phyloP scores from a whole-genome alignment of 257 asterid species.

The Jacaranda mimosifolia region DNA sequence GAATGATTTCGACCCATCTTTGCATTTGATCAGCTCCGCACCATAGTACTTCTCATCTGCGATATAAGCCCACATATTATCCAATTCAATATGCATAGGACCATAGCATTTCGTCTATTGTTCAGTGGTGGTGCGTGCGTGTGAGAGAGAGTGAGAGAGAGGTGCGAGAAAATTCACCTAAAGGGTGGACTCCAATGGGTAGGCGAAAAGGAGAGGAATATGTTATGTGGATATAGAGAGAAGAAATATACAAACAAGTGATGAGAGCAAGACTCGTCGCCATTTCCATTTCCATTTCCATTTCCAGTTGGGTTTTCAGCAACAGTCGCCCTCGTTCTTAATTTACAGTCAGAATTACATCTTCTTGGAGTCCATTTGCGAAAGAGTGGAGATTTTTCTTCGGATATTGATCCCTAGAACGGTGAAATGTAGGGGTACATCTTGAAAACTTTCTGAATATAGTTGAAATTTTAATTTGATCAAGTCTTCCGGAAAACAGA shows the following conservation, averaged over 20 bases:
- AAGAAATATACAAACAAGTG: conserved; percentile 35
- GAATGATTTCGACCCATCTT: conserved; percentile 82
- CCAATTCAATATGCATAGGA: background rate
- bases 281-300: conserved; percentile 44
- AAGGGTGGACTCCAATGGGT: conserved; percentile 77
- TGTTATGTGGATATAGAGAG: conserved; percentile 40
- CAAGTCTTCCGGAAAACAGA: background rate
- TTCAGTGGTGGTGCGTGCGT: too few relatives aligned
- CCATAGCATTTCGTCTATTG: background rate
- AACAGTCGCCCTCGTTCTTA: background rate
- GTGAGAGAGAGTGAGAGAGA: background rate
- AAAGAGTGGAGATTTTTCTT: background rate
- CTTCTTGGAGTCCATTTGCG: background rate
- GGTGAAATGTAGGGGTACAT: background rate
- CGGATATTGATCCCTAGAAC: background rate
- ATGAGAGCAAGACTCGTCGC: conserved; percentile 33
- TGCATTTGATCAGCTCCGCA: conserved; percentile 72
- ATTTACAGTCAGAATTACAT: background rate
- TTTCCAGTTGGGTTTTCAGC: conserved; percentile 30
- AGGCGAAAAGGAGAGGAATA: conserved; percentile 48
- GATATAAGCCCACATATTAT: conserved; percentile 32
- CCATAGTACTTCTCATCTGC: conserved; percentile 74
- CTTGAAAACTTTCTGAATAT: background rate
- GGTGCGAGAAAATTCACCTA: conserved; percentile 52
- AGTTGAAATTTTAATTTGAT: background rate